phyloP scores from a whole-genome alignment of 1,284 basidiomycete genomes.

The Pseudozyma hubeiensis region DNA sequence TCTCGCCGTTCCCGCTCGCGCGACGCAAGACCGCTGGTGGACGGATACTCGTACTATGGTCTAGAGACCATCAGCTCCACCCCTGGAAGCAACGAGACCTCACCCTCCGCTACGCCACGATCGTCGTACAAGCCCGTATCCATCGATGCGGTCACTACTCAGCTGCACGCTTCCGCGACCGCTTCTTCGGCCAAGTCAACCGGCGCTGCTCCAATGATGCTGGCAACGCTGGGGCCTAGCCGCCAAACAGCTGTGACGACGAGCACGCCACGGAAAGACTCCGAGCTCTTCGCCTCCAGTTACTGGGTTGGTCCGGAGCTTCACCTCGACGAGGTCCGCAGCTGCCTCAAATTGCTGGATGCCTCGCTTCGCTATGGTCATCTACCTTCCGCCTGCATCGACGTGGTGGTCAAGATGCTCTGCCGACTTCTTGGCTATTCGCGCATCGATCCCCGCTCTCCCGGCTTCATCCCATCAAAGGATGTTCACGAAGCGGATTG shows the following conservation, averaged over 20 bases:
- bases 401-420: slow-evolving; percentile 52
- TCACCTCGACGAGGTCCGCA: slow-evolving; percentile 57
- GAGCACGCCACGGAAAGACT: neutral
- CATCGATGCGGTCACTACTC: slow-evolving; percentile 41
- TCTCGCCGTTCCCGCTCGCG: slow-evolving; percentile 50
- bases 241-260: slow-evolving; percentile 24
- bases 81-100: slow-evolving; percentile 42
- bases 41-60: slow-evolving; percentile 66
- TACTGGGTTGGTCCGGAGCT: slow-evolving; percentile 50
- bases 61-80: slow-evolving; percentile 57
- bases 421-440: slow-evolving; percentile 61
- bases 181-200: slow-evolving; percentile 12
- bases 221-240: slow-evolving; percentile 53
- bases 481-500: slow-evolving; percentile 35
- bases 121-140: slow-evolving; percentile 29
- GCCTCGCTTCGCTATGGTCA: slow-evolving; percentile 61
- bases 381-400: slow-evolving; percentile 58
- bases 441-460: slow-evolving; percentile 30
- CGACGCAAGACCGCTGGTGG: slow-evolving; percentile 49
- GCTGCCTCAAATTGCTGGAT: slow-evolving; percentile 58
- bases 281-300: slow-evolving; percentile 18
- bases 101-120: slow-evolving; percentile 47
- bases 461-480: slow-evolving; percentile 32
- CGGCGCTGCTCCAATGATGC: slow-evolving; percentile 50
- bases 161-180: slow-evolving; percentile 24